These are phyloP conservation scores for Magnusiomyces tetraspermus DNA, from an alignment of 1,139 yeast genomes.

Conservation along the genomic window DNA sequence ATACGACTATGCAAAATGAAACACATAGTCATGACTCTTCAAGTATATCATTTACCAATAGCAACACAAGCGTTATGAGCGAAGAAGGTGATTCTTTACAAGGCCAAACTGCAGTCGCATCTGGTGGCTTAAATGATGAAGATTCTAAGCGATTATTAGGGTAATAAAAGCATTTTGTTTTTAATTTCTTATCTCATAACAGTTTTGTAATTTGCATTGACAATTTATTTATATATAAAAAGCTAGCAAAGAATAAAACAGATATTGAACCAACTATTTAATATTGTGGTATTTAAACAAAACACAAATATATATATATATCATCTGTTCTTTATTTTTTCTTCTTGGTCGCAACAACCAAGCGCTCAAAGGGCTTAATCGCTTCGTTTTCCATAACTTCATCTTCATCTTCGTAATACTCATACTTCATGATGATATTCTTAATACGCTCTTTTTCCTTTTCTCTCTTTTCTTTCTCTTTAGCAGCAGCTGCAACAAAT, in stretches of 20 bases:
- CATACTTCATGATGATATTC: slow-evolving; percentile 24
- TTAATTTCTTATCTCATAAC: not conserved
- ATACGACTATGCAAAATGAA: not conserved
- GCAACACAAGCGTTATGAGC: not conserved
- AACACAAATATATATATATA: no score
- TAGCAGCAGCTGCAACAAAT: slow-evolving; percentile 21
- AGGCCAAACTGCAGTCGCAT: not conserved
- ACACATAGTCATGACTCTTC: not conserved
- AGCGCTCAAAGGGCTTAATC: slow-evolving; percentile 1
- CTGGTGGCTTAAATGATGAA: not conserved
- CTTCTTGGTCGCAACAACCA: not conserved
- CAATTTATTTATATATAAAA: no score
- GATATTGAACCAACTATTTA: no score
- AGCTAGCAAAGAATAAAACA: no score
- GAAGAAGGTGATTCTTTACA: not conserved
- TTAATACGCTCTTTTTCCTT: slow-evolving; percentile 24
- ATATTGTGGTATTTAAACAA: no score
- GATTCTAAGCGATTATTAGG: not conserved
- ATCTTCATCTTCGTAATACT: slow-evolving; percentile 10
- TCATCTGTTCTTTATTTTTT: not conserved
- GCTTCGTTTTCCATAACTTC: slow-evolving; percentile 3
- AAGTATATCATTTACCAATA: not conserved
- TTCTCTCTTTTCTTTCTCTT: slow-evolving; percentile 20
- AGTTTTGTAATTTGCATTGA: not conserved
- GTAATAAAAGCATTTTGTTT: no score